Evolutionary conservation across 305 asterid species (phyloP).

Genomic region (Salvia sclarea): DNA sequence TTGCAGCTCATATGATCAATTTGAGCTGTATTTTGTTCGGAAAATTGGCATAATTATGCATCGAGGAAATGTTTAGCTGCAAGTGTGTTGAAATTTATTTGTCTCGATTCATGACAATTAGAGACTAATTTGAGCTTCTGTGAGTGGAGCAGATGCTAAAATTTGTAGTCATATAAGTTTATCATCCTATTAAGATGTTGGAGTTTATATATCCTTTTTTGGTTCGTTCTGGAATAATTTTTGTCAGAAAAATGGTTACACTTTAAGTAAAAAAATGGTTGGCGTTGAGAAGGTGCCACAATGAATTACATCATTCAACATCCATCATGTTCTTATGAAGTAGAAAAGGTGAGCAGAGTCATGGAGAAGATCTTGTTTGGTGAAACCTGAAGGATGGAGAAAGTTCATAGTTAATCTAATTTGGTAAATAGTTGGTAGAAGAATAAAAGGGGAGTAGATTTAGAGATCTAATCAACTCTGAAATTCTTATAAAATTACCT

Average conservation of each 20-base stretch:
- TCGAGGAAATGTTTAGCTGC: not conserved
- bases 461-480: not conserved
- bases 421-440: not conserved
- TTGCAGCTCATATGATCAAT: not conserved
- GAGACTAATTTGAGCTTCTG: not conserved
- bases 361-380: not conserved
- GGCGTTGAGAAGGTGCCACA: no score
- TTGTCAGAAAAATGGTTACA: no score
- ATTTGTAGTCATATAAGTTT: not conserved
- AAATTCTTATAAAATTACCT: no score
- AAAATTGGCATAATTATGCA: not conserved
- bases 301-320: no score
- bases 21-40: conserved; percentile 9
- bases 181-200: not conserved
- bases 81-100: not conserved
- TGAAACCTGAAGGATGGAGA: not conserved
- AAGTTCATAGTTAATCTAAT: not conserved
- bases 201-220: not conserved
- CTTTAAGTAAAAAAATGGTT: no score
- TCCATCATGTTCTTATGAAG: not conserved
- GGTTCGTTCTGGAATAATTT: no score
- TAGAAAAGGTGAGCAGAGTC: not conserved
- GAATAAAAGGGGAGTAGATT: not conserved
- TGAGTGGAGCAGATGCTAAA: not conserved
- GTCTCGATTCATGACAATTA: not conserved